Evolutionary conservation across 257 asterid genomes (phyloP).

Genomic region (Salvia rosmarinus): DNA sequence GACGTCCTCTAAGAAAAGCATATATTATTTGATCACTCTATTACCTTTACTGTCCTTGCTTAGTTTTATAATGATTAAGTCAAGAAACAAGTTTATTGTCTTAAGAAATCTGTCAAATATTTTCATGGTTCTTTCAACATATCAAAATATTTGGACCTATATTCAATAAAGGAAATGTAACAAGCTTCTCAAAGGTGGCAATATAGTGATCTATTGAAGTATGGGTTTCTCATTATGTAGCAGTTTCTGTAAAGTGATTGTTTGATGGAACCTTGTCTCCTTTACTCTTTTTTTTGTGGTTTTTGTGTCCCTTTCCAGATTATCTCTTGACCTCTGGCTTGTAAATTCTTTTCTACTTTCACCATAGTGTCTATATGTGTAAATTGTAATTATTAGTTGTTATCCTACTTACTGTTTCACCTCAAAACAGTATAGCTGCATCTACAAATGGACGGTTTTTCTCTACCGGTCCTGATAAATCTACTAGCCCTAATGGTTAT

Average conservation of each 20-base stretch:
- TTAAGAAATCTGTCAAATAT: not conserved
- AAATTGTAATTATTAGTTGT: not conserved
- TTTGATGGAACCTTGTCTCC: not conserved
- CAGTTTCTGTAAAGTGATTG: slow-evolving; percentile 8
- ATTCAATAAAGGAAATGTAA: not conserved
- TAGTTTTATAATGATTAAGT: not conserved
- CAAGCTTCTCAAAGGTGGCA: not conserved
- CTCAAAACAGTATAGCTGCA: slow-evolving; percentile 39
- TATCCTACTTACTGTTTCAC: slow-evolving; percentile 11
- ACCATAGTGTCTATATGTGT: not conserved
- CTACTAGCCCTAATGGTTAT: slow-evolving; percentile 47
- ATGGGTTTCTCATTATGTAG: not conserved
- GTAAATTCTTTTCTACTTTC: slow-evolving; percentile 4
- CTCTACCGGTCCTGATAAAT: slow-evolving; percentile 51
- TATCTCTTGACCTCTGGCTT: not conserved
- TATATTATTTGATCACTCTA: slow-evolving; percentile 1
- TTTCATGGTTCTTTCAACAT: not conserved
- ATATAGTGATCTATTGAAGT: not conserved
- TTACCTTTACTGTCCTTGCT: not conserved
- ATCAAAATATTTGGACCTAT: not conserved
- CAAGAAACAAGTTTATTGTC: slow-evolving; percentile 2
- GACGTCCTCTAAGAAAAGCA: not conserved
- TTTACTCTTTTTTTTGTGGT: not conserved
- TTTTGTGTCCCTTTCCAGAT: not conserved
- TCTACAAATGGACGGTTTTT: slow-evolving; percentile 56